Evolutionary conservation across 2,329 filamentous ascomycete species (phyloP).

Genomic region (Ophiocordyceps camponoti-rufipedis): DNA sequence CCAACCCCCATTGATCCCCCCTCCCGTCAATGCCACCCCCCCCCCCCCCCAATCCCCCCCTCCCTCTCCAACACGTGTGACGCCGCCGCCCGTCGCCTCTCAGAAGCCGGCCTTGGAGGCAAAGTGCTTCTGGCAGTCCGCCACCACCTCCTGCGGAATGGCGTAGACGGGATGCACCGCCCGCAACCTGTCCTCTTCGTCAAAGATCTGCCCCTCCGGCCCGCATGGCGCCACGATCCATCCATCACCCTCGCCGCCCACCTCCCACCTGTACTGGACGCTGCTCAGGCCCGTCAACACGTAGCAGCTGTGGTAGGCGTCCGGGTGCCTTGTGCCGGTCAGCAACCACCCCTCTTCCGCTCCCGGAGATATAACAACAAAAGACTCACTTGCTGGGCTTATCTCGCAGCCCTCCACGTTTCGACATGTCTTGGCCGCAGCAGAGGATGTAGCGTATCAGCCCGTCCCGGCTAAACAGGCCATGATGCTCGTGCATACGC

Average conservation of each 20-base stretch:
- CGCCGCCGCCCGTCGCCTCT: constrained; percentile 5
- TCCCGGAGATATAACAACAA: not conserved
- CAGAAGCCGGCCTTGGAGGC: constrained; percentile 37
- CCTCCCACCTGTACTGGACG: constrained; percentile 51
- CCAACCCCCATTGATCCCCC: too few species aligned
- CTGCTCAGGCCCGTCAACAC: constrained; percentile 72
- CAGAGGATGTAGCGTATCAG: constrained; percentile 76
- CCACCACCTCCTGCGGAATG: constrained; percentile 53
- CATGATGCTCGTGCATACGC: constrained; percentile 16
- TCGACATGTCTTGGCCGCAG: constrained; percentile 61
- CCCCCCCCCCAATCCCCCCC: too few species aligned
- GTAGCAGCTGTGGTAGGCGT: constrained; percentile 89
- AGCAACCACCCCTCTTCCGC: not conserved
- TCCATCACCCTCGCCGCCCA: constrained; percentile 20
- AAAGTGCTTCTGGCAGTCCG: constrained; percentile 48
- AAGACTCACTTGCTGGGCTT: constrained; percentile 70
- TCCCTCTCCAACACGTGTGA: not conserved
- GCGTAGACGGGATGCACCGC: constrained; percentile 73
- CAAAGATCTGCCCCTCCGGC: constrained; percentile 44
- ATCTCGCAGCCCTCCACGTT: constrained; percentile 68
- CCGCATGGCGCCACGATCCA: constrained; percentile 31
- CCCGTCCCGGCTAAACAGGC: constrained; percentile 65
- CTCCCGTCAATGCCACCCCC: not conserved
- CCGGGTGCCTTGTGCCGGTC: constrained; percentile 33
- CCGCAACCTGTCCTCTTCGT: constrained; percentile 49